phyloP scores from a whole-genome alignment of 805 yeast species.

The Metahyphopichia silvanorum region DNA sequence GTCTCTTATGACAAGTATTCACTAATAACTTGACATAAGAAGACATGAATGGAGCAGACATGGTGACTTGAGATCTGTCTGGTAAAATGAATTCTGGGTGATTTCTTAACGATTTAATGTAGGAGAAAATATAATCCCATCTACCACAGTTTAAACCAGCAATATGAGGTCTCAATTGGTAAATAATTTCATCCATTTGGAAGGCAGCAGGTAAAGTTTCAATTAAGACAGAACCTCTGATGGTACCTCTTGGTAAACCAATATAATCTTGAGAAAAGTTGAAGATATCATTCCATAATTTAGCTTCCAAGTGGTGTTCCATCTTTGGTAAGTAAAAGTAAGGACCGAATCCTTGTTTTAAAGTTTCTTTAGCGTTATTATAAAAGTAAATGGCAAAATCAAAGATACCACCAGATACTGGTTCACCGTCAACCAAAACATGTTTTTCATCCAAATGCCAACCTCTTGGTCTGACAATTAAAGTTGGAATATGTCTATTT shows the following conservation, averaged over 20 bases:
- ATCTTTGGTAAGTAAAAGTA: slow-evolving; percentile 81
- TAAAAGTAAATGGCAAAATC: slow-evolving; percentile 78
- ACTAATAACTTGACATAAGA: slow-evolving; percentile 73
- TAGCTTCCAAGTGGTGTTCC: slow-evolving; percentile 84
- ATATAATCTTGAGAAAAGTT: slow-evolving; percentile 71
- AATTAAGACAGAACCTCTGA: slow-evolving; percentile 76
- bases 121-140: slow-evolving; percentile 85
- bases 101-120: slow-evolving; percentile 72
- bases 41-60: slow-evolving; percentile 80
- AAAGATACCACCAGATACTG: slow-evolving; percentile 71
- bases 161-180: slow-evolving; percentile 71
- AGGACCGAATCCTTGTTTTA: slow-evolving; percentile 71
- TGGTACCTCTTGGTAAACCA: slow-evolving; percentile 68
- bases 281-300: slow-evolving; percentile 80
- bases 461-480: slow-evolving; percentile 85
- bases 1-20: slow-evolving; percentile 70
- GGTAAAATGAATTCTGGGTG: slow-evolving; percentile 66
- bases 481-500: slow-evolving; percentile 64
- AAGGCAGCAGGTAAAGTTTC: slow-evolving; percentile 84
- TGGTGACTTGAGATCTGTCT: slow-evolving; percentile 75
- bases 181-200: slow-evolving; percentile 83
- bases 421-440: slow-evolving; percentile 67
- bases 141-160: slow-evolving; percentile 85
- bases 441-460: slow-evolving; percentile 83
- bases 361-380: slow-evolving; percentile 65